Evolutionary conservation across 1,139 yeast species (phyloP).

Genomic region (Pichia cactophila): DNA sequence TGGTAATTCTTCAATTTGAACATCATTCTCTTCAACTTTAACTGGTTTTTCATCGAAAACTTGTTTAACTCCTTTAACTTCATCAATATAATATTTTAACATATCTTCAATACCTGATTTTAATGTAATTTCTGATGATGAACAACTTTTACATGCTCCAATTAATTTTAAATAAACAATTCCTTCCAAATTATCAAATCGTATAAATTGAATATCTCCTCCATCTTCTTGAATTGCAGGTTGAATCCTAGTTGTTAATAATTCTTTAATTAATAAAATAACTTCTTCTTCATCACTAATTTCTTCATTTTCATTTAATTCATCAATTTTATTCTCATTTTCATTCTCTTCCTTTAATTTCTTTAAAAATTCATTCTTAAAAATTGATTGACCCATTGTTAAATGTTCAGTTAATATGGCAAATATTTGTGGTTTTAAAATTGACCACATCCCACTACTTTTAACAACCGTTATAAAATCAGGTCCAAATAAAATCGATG

Average conservation of each 20-base stretch:
- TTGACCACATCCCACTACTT: slow-evolving; percentile 56
- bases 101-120: slow-evolving; percentile 77
- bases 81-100: slow-evolving; percentile 76
- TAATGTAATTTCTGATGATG: slow-evolving; percentile 65
- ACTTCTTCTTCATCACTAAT: slow-evolving; percentile 67
- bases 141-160: slow-evolving; percentile 79
- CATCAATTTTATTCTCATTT: slow-evolving; percentile 27
- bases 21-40: background rate
- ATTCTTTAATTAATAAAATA: slow-evolving; percentile 85
- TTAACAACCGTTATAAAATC: slow-evolving; percentile 75
- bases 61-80: slow-evolving; percentile 64
- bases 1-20: slow-evolving; percentile 1
- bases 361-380: slow-evolving; percentile 30
- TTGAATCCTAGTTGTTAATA: slow-evolving; percentile 86
- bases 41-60: slow-evolving; percentile 28
- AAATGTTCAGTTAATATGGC: slow-evolving; percentile 77
- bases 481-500: slow-evolving; percentile 46
- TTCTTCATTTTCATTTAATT: slow-evolving; percentile 30
- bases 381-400: slow-evolving; percentile 63
- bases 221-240: slow-evolving; percentile 92
- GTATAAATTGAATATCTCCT: slow-evolving; percentile 71
- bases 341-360: slow-evolving; percentile 21
- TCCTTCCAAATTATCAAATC: slow-evolving; percentile 55
- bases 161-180: slow-evolving; percentile 58
- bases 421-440: slow-evolving; percentile 83